Conservation (phyloP, 2,329 filamentous ascomycete species). For the Elsinoe fawcettii region DNA sequence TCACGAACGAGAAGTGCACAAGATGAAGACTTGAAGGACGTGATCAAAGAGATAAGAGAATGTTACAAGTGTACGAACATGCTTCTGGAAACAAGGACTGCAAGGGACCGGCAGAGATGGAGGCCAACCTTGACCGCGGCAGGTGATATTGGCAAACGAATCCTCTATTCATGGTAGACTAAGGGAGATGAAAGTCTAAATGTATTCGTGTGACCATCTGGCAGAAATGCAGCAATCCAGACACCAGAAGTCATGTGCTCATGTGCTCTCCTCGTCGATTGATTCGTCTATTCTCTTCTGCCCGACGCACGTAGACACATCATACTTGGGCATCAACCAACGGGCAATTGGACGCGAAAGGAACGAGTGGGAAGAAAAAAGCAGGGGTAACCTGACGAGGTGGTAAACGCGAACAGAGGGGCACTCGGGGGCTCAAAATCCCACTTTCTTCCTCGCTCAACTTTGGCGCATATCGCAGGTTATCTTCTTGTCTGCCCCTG, state of each 20-base stretch:
- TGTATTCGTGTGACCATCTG: conserved; percentile 7
- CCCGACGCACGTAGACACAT: not conserved
- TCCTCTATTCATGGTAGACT: not conserved
- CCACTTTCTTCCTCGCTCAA: not conserved
- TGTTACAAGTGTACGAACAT: not conserved
- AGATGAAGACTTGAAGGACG: not conserved
- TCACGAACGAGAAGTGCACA: not conserved
- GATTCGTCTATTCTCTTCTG: conserved; percentile 1
- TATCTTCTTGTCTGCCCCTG: not conserved
- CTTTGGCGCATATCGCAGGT: not conserved
- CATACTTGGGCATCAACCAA: not conserved
- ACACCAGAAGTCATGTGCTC: not conserved
- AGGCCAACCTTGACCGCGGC: not conserved
- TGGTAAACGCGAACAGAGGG: not conserved
- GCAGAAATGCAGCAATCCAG: not conserved
- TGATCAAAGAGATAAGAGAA: not conserved
- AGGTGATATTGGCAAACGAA: not conserved
- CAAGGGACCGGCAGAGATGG: not conserved
- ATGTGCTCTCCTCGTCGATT: not conserved
- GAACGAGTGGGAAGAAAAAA: not conserved
- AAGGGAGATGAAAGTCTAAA: not conserved
- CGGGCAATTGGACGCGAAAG: conserved; percentile 8
- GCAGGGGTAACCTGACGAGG: not conserved
- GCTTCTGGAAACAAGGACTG: not conserved
- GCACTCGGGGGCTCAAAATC: conserved; percentile 4